Percentiles rank a stretch among this genome's conserved stretches.
Evolutionary conservation across 345 rosid species (phyloP).

Genomic region (Arabidopsis thaliana): TAIR10.1 NC_003070.9:4156001-4156500

Average conservation of each 20-base stretch:
- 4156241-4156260: slow-evolving; percentile 81
- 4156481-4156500: slow-evolving; percentile 4
- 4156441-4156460: slow-evolving; percentile 98
- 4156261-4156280: slow-evolving; percentile 62
- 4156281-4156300: slow-evolving; percentile 80
- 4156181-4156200: slow-evolving; percentile 78
- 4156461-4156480: background rate
- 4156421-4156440: slow-evolving; percentile 68
- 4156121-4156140: slow-evolving; percentile 92
- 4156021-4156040: slow-evolving; percentile 66
- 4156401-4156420: slow-evolving; percentile 88
- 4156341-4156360: slow-evolving; percentile 93
- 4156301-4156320: slow-evolving; percentile 72
- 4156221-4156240: slow-evolving; percentile 72
- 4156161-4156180: slow-evolving; percentile 74
- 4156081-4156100: slow-evolving; percentile 65
- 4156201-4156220: slow-evolving; percentile 91
- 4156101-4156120: slow-evolving; percentile 99
- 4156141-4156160: slow-evolving; percentile 51
- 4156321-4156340: slow-evolving; percentile 78
- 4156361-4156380: slow-evolving; percentile 64
- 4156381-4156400: slow-evolving; percentile 96
- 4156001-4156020: slow-evolving; percentile 68
- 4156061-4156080: slow-evolving; percentile 49
- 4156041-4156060: slow-evolving; percentile 75